Base-by-base conservation (phyloP, 169 alveolate species). In the Plasmodium chabaudi region DNA sequence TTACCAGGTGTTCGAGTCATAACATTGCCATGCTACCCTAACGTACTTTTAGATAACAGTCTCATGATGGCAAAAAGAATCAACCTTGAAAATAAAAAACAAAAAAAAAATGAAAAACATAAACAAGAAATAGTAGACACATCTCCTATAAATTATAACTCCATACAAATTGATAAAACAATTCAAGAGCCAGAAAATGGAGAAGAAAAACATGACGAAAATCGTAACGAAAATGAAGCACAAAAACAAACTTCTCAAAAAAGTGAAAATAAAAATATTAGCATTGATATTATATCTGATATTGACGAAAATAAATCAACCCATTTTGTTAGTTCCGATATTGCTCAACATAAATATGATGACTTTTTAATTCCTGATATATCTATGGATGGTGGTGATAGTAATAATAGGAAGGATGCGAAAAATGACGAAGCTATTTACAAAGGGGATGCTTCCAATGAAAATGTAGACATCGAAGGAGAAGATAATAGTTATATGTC, bases 1-100 rank as follows among this genome's bases (percentile, higher is more conserved):
- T 4, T 71, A 61, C 13, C 56, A 12, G 87, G 64, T 15, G 79
- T 72, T 72, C 75, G 93, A 93, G 94, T 68, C 12, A 70, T 55
- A 34, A 71, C 67, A 25, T 79, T 70, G 71, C 93, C 65, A 15
- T 69, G 75, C 56, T 92, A 44, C 70, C 92, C 82, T 67, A 93
- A 84, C 69, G 47, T 73, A 55, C 53, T 91, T 87, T 55, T 94
- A 75, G 21, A 82, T 3, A 82, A 68, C 53, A 82, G 90, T 47
- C 67, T 68, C 5, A 67, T 82, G 44, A 82, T 82, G 86, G 90
- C 90, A 13, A 82, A 56, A 82, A 49, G 72, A 42, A 61, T 64
- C 4, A 56, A 19, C 2, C 64, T 34, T 9, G 90, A 82, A 67
- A 61, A 25, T 57, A 49, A 23, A 5, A 82, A 82, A 63, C 49